Evolutionary conservation across 2,329 filamentous ascomycete species (phyloP).

Genomic region (Leptographium wingfieldii): DNA sequence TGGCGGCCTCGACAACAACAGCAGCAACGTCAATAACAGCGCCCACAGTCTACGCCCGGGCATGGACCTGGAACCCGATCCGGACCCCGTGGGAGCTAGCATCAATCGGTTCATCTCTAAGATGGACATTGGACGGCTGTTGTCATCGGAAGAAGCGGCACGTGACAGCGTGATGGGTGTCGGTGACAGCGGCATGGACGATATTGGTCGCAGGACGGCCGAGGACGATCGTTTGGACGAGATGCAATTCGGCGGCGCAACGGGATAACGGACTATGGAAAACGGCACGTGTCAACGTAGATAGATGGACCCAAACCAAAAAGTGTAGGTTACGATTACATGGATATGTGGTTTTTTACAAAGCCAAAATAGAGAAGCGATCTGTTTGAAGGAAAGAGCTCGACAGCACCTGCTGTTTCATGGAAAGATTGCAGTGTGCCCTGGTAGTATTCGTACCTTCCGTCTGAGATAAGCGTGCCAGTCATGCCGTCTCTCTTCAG

Average conservation of each 20-base stretch:
- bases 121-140: conserved; percentile 13
- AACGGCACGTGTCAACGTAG: neutral
- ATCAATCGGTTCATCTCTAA: conserved; percentile 11
- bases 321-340: neutral
- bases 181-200: neutral
- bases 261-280: neutral
- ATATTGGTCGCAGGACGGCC: neutral
- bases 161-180: neutral
- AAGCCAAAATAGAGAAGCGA: neutral
- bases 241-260: conserved; percentile 7
- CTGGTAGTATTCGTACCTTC: too few relatives aligned
- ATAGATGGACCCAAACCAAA: neutral
- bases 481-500: too few relatives aligned
- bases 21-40: neutral
- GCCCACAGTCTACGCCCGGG: neutral
- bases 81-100: neutral
- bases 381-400: neutral
- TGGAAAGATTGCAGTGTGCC: too few relatives aligned
- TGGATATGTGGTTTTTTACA: neutral
- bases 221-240: conserved; percentile 12
- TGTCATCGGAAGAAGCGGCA: conserved; percentile 10
- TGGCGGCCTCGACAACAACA: neutral
- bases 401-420: too few relatives aligned
- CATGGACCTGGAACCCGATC: conserved; percentile 9
- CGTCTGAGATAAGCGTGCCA: too few relatives aligned